Evolutionary conservation across 2,329 filamentous ascomycete genomes (phyloP).

Genomic region (Eutypa lata): DNA sequence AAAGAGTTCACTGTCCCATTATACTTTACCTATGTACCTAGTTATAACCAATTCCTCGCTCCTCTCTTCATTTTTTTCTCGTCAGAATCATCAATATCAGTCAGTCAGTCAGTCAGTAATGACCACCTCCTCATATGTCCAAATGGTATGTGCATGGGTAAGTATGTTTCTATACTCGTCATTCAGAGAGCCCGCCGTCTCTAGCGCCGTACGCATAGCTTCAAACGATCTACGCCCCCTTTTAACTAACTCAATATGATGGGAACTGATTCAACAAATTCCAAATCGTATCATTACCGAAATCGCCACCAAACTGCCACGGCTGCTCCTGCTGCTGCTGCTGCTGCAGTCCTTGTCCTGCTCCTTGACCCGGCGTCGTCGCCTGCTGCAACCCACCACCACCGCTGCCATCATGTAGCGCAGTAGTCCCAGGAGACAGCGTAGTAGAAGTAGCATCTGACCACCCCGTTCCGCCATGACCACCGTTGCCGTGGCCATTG

Average conservation of each 20-base stretch:
- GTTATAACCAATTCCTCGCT: no score
- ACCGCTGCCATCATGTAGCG: neutral
- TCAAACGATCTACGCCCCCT: no score
- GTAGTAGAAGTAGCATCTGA: neutral
- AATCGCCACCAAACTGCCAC: slow-evolving; percentile 55
- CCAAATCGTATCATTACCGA: slow-evolving; percentile 55
- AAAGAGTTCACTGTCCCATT: no score
- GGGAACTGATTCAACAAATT: slow-evolving; percentile 51
- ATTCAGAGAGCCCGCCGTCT: no score
- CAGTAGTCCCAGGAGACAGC: neutral
- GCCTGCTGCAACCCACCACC: neutral
- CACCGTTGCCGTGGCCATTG: neutral
- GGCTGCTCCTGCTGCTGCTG: slow-evolving; percentile 22
- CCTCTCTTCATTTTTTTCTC: no score
- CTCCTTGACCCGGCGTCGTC: slow-evolving; percentile 8
- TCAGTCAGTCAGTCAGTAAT: no score
- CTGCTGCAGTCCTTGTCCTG: neutral
- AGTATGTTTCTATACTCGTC: no score
- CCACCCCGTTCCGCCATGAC: neutral
- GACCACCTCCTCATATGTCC: no score
- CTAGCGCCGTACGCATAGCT: no score
- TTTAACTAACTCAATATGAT: slow-evolving; percentile 14
- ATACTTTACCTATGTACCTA: no score
- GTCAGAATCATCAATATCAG: no score
- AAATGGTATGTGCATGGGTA: no score